Conservation (phyloP, 2,329 filamentous ascomycete genomes). For the Xylariaceae sp. region DNA sequence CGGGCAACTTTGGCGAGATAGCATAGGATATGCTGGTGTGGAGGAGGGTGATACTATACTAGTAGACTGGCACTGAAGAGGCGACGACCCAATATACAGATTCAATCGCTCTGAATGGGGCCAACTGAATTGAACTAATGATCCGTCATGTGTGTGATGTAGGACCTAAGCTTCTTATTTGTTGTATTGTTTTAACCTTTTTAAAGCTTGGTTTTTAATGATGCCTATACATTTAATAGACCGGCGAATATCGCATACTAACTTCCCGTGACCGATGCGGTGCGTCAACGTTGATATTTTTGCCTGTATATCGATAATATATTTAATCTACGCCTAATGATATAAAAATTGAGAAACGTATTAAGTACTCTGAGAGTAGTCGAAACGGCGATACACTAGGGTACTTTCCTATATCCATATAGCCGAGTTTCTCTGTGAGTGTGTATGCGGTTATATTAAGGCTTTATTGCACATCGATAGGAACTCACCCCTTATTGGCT, state of each 20-base stretch:
- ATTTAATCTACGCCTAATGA: neutral
- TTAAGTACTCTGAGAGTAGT: neutral
- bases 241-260: too few relatives aligned
- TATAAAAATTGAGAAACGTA: neutral
- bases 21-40: conserved; percentile 14
- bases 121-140: too few relatives aligned
- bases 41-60: conserved; percentile 25
- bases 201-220: too few relatives aligned
- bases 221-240: too few relatives aligned
- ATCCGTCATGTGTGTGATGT: too few relatives aligned
- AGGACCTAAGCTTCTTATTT: too few relatives aligned
- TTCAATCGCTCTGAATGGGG: too few relatives aligned
- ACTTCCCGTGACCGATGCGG: neutral
- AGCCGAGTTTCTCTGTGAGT: conserved; percentile 1
- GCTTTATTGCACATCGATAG: conserved; percentile 22
- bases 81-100: neutral
- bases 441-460: conserved; percentile 27
- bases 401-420: neutral
- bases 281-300: neutral
- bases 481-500: conserved; percentile 1
- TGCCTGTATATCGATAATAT: neutral
- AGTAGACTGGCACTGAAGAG: conserved; percentile 20
- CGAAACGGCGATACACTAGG: neutral
- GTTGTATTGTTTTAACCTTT: too few relatives aligned
- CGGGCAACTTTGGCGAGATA: conserved; percentile 22